Evolutionary conservation across 768 basidiomycete species (phyloP).

Genomic region (Mrakia hoshinonis): DNA sequence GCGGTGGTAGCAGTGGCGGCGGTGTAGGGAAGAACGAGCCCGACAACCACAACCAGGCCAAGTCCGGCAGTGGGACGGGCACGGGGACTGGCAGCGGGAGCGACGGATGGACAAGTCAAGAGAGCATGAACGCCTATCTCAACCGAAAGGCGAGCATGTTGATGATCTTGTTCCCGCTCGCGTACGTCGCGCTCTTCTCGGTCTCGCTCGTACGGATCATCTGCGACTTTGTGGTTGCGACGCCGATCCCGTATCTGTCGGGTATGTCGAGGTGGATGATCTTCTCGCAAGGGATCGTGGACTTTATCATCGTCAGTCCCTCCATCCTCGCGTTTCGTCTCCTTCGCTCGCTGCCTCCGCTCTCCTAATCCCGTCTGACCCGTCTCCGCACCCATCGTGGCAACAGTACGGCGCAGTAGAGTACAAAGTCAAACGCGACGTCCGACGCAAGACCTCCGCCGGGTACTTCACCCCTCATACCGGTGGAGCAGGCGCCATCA

Average conservation of each 20-base stretch:
- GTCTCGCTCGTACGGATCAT: conserved; percentile 21
- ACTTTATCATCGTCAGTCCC: background rate
- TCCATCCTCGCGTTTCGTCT: background rate
- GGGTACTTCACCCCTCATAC: conserved; percentile 5
- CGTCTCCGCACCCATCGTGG: background rate
- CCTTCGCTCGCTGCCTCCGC: background rate
- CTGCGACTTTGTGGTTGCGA: background rate
- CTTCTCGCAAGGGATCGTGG: conserved; percentile 15
- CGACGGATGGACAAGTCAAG: conserved; percentile 2
- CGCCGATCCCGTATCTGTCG: conserved; percentile 14
- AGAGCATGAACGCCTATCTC: conserved; percentile 22
- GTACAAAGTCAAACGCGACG: conserved; percentile 21
- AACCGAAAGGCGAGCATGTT: conserved; percentile 25
- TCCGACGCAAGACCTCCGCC: background rate
- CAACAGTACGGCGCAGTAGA: conserved; percentile 21
- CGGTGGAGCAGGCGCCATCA: too few relatives aligned
- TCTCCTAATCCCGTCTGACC: background rate
- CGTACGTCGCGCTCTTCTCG: conserved; percentile 24
- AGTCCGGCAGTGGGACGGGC: background rate
- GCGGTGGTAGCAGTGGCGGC: background rate
- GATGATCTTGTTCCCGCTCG: conserved; percentile 27
- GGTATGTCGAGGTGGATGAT: conserved; percentile 16
- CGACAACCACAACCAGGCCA: too few relatives aligned
- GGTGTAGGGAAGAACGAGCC: background rate
- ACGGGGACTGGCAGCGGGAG: background rate